Conservation (phyloP, 75 land plant species). For the Selaginella tamariscina region DNA sequence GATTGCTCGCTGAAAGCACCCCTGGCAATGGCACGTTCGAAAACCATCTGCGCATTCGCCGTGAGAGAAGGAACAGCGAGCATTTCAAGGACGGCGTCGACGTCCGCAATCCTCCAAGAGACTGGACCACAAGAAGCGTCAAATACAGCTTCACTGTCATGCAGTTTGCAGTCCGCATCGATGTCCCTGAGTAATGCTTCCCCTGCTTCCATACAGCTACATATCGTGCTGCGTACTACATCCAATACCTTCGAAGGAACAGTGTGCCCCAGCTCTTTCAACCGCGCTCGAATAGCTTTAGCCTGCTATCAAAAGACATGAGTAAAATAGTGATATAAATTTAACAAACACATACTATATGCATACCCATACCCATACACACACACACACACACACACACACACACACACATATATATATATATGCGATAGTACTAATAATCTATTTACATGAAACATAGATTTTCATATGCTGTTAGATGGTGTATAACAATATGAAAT, state of each 20-base stretch:
- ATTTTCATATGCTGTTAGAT: background rate
- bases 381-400: no score
- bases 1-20: slow-evolving; percentile 61
- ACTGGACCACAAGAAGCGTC: slow-evolving; percentile 24
- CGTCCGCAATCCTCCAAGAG: slow-evolving; percentile 62
- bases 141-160: slow-evolving; percentile 27
- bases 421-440: background rate
- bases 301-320: slow-evolving; percentile 29
- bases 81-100: slow-evolving; percentile 80
- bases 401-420: no score
- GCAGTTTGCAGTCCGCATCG: slow-evolving; percentile 50
- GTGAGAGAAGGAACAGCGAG: slow-evolving; percentile 53
- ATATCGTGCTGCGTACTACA: slow-evolving; percentile 54
- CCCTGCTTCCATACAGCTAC: slow-evolving; percentile 55
- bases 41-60: slow-evolving; percentile 68
- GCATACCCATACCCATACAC: no score
- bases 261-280: slow-evolving; percentile 59
- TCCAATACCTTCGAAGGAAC: slow-evolving; percentile 69
- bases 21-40: slow-evolving; percentile 71
- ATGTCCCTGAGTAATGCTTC: slow-evolving; percentile 67
- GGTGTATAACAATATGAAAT: background rate
- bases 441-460: slow-evolving; percentile 3
- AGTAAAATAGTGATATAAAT: background rate
- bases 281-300: slow-evolving; percentile 53
- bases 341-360: no score